phyloP scores from a whole-genome alignment of 176 grass and related monocot genomes.

The Echinochloa phyllopogon region DNA sequence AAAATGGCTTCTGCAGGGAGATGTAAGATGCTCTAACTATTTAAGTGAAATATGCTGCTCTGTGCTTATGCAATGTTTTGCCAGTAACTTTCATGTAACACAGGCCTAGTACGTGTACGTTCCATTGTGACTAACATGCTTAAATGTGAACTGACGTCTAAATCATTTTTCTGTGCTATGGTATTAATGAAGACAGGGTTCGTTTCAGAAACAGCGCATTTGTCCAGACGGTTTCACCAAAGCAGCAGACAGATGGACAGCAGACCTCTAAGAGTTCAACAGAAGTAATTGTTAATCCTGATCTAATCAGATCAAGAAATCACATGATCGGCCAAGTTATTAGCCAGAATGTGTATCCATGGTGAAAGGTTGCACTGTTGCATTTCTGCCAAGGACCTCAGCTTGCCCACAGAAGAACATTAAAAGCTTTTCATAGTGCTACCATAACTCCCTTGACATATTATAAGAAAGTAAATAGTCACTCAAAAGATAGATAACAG shows the following conservation, averaged over 20 bases:
- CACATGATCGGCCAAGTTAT: conserved; percentile 1
- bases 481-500: not conserved
- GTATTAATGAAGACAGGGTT: not conserved
- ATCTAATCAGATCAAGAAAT: not conserved
- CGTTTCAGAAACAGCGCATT: conserved; percentile 1
- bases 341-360: conserved; percentile 1
- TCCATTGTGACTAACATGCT: not conserved
- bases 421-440: not conserved
- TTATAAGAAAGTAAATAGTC: conserved; percentile 4
- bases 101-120: not conserved
- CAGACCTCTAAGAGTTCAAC: not conserved
- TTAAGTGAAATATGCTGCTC: not conserved
- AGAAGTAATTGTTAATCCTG: not conserved
- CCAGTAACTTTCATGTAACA: conserved; percentile 12
- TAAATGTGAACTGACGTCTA: conserved; percentile 16
- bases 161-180: not conserved
- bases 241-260: not conserved
- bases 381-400: conserved; percentile 17
- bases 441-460: not conserved
- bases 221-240: conserved; percentile 2
- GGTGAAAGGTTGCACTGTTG: not conserved
- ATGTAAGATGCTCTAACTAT: not conserved
- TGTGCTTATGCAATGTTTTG: not conserved
- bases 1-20: not conserved
- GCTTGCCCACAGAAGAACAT: not conserved